phyloP scores from a whole-genome alignment of 2,329 filamentous ascomycete species.

The Xylaria sp. region DNA sequence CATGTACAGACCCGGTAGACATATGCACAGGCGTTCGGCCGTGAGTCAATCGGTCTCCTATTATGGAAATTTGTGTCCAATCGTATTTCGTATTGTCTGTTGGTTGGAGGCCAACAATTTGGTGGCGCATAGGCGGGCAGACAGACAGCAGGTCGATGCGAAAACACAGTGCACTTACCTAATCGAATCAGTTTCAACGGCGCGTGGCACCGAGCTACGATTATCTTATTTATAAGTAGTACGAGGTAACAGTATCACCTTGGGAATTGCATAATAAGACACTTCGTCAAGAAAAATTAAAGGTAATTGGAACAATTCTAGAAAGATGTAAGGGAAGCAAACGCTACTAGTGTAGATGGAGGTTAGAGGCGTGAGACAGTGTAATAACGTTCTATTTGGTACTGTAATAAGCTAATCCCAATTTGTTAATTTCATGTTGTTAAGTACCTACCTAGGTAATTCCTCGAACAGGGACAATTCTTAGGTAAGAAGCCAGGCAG shows the following conservation, averaged over 20 bases:
- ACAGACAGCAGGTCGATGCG: background rate
- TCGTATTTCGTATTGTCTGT: slow-evolving; percentile 31
- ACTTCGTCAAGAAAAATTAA: background rate
- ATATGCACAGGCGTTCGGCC: slow-evolving; percentile 6
- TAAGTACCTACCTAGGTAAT: background rate
- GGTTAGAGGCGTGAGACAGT: slow-evolving; percentile 20
- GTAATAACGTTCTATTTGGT: background rate
- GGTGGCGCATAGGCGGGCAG: too few relatives aligned
- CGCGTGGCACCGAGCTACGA: background rate
- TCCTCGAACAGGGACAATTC: background rate
- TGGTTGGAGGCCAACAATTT: slow-evolving; percentile 10
- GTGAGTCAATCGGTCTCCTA: slow-evolving; percentile 23
- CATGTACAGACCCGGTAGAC: background rate
- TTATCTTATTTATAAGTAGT: background rate
- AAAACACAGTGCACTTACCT: slow-evolving; percentile 1
- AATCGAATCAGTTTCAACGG: background rate
- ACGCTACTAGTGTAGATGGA: background rate
- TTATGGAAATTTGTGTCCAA: background rate
- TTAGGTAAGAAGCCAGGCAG: background rate
- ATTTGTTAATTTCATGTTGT: slow-evolving; percentile 11
- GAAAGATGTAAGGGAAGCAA: background rate
- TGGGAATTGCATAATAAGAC: background rate
- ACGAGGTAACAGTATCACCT: background rate
- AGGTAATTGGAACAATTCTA: background rate
- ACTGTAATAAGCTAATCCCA: background rate